Evolutionary conservation across 1,139 yeast genomes (phyloP).

Genomic region (Meyerozyma smithsonii): DNA sequence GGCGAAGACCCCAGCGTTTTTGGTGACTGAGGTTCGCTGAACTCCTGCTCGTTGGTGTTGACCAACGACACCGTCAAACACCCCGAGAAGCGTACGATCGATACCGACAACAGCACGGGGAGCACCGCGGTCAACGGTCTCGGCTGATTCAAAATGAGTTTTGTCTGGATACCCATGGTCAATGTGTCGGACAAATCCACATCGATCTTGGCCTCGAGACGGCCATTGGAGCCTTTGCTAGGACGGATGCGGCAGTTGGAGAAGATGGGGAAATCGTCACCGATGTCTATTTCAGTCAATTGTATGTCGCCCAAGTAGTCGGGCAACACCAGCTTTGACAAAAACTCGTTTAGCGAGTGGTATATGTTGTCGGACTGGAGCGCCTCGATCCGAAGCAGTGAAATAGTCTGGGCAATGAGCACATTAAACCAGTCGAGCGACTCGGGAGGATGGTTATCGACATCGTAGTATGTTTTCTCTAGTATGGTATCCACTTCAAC

Average conservation of each 20-base stretch:
- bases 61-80: slow-evolving; percentile 77
- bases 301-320: slow-evolving; percentile 74
- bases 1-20: neutral
- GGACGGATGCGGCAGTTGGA: slow-evolving; percentile 84
- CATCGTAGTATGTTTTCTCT: slow-evolving; percentile 91
- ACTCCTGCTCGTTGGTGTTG: slow-evolving; percentile 43
- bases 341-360: slow-evolving; percentile 61
- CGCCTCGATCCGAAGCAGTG: slow-evolving; percentile 85
- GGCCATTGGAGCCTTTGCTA: slow-evolving; percentile 42
- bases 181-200: slow-evolving; percentile 88
- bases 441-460: slow-evolving; percentile 80
- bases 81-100: slow-evolving; percentile 91
- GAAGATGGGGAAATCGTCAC: slow-evolving; percentile 93
- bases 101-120: slow-evolving; percentile 79
- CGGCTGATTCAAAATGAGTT: slow-evolving; percentile 77
- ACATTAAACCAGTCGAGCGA: slow-evolving; percentile 97
- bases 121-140: slow-evolving; percentile 77
- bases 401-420: slow-evolving; percentile 82
- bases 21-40: slow-evolving; percentile 7
- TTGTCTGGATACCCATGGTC: slow-evolving; percentile 85
- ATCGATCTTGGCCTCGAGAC: slow-evolving; percentile 87
- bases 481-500: slow-evolving; percentile 47
- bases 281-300: slow-evolving; percentile 86
- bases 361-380: slow-evolving; percentile 77
- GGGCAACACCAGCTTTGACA: slow-evolving; percentile 54